A percentile compares a stretch with the other conserved stretches of the same genome.
phyloP scores from a whole-genome alignment of 108 stramenopile genomes.

The Aurantiochytrium sp. region DNA sequence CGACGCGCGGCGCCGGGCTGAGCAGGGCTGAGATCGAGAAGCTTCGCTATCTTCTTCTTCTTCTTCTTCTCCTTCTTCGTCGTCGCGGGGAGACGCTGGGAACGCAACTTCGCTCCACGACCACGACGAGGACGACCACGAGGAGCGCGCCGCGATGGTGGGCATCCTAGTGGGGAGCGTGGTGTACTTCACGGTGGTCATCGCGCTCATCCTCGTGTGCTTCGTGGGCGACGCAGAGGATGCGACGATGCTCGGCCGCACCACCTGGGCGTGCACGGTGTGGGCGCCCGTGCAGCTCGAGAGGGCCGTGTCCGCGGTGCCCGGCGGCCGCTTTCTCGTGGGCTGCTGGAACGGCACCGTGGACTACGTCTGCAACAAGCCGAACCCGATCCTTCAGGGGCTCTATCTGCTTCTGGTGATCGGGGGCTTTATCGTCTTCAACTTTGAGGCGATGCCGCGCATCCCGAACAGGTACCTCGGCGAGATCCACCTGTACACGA shows the following conservation, averaged over 20 bases:
- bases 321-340: background rate
- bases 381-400: background rate
- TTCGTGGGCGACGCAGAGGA: constrained; percentile 4
- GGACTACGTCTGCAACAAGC: background rate
- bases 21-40: too few species aligned
- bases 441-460: constrained; percentile 1
- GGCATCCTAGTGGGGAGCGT: background rate
- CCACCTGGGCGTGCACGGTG: background rate
- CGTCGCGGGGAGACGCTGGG: too few species aligned
- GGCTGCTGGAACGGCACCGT: background rate
- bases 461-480: background rate
- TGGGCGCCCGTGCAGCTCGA: background rate
- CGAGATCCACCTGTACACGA: constrained; percentile 7
- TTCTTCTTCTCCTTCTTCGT: too few species aligned
- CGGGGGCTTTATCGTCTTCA: background rate
- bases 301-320: background rate
- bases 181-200: background rate
- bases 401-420: background rate
- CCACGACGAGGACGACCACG: too few species aligned
- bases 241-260: background rate
- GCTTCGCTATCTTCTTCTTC: too few species aligned
- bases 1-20: too few species aligned
- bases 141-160: too few species aligned
- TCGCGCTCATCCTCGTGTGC: background rate
- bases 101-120: too few species aligned